A percentile compares a stretch with the other conserved stretches of the same genome.
phyloP scores from a whole-genome alignment of 208 protist genomes.

The Trichomonas gallinae region DNA sequence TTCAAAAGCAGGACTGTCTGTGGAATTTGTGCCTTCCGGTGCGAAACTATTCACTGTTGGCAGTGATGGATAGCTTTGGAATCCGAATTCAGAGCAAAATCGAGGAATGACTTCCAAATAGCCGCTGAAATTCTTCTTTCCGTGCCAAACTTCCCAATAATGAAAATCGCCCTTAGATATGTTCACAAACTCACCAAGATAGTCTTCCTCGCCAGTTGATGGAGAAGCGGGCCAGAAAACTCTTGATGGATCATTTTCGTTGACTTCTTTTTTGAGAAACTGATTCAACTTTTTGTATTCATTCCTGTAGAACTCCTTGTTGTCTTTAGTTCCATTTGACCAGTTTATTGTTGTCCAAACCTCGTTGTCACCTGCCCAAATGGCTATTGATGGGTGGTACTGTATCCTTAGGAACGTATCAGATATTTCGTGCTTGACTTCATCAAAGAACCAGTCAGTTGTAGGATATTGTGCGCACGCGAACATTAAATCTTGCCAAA shows the following conservation, averaged over 20 bases:
- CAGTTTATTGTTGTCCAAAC: not conserved
- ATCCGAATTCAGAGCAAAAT: conserved; percentile 9
- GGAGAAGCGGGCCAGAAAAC: not conserved
- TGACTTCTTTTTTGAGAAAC: not conserved
- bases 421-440: not conserved
- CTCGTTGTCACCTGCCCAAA: not conserved
- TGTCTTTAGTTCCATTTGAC: not conserved
- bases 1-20: not conserved
- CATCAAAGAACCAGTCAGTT: not conserved
- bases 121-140: not conserved
- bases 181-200: not conserved
- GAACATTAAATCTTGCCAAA: conserved; percentile 62
- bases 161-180: not conserved
- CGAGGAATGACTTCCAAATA: not conserved
- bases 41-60: not conserved
- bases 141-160: conserved; percentile 23
- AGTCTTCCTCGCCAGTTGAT: not conserved
- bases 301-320: not conserved
- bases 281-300: not conserved
- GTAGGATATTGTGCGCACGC: conserved; percentile 51
- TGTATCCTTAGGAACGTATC: not conserved
- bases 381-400: not conserved
- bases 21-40: not conserved
- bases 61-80: not conserved
- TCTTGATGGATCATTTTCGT: not conserved